These are phyloP conservation scores for Calvatia gigantea DNA, from an alignment of 768 basidiomycete species.

Conservation along the genomic window DNA sequence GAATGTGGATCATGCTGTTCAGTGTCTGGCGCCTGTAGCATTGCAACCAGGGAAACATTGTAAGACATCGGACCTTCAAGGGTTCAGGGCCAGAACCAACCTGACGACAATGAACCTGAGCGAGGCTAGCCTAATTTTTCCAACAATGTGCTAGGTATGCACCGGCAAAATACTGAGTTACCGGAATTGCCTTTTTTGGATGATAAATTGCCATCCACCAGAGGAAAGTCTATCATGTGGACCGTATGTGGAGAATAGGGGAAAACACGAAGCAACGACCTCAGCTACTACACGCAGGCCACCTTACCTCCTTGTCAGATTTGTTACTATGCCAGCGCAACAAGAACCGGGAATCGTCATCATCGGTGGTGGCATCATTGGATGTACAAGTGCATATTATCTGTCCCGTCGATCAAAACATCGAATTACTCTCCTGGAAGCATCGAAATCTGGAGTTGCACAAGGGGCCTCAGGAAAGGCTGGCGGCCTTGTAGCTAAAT, in stretches of 20 bases:
- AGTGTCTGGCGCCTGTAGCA: too few species aligned
- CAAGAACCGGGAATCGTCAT: slow-evolving; percentile 47
- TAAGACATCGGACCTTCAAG: background rate
- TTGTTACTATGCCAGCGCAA: background rate
- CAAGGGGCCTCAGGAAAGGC: slow-evolving; percentile 85
- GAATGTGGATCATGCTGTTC: too few species aligned
- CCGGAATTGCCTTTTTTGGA: too few species aligned
- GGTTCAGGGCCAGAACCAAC: background rate
- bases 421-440: slow-evolving; percentile 64
- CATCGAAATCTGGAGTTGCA: slow-evolving; percentile 61
- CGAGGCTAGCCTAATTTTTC: background rate
- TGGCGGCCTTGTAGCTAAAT: slow-evolving; percentile 79
- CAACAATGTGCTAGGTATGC: background rate
- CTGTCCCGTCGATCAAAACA: slow-evolving; percentile 51
- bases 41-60: too few species aligned
- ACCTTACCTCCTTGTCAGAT: background rate
- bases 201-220: too few species aligned
- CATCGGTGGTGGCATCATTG: slow-evolving; percentile 86
- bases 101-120: background rate
- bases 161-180: background rate
- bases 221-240: too few species aligned
- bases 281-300: background rate
- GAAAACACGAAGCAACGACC: background rate
- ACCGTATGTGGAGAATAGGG: too few species aligned
- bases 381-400: slow-evolving; percentile 81